Percentiles rank a stretch among this genome's conserved stretches.
Evolutionary conservation across 2,329 filamentous ascomycete species (phyloP).

Genomic region (Dothiorella sarmentorum): DNA sequence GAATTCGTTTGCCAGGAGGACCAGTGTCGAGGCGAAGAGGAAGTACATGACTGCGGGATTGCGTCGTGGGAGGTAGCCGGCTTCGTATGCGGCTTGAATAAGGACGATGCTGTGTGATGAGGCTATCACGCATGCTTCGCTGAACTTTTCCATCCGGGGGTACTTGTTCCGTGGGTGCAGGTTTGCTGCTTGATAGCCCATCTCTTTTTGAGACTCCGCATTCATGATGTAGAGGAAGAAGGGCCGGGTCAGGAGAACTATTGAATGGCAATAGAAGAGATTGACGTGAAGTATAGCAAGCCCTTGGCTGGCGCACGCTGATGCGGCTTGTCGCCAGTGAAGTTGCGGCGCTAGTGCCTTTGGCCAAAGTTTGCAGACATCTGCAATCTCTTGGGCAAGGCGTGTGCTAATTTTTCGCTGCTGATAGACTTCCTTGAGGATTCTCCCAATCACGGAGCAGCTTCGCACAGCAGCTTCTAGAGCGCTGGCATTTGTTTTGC

Average conservation of each 20-base stretch:
- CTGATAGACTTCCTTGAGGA: conserved; percentile 59
- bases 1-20: conserved; percentile 41
- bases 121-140: conserved; percentile 42
- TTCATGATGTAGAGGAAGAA: conserved; percentile 61
- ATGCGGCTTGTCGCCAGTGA: conserved; percentile 50
- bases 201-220: conserved; percentile 37
- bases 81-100: conserved; percentile 40
- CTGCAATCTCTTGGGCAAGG: conserved; percentile 56
- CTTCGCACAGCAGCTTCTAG: conserved; percentile 57
- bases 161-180: conserved; percentile 23
- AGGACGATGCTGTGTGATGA: conserved; percentile 41
- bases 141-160: conserved; percentile 47
- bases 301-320: conserved; percentile 47
- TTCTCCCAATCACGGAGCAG: conserved; percentile 56
- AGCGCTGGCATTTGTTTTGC: conserved; percentile 38
- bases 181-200: conserved; percentile 27
- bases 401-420: conserved; percentile 57
- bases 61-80: conserved; percentile 38
- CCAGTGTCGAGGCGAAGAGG: conserved; percentile 40
- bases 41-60: conserved; percentile 43
- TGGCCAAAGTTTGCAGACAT: conserved; percentile 53
- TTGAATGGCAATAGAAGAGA: conserved; percentile 59
- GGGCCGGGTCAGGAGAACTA: conserved; percentile 61
- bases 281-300: conserved; percentile 62
- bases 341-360: conserved; percentile 48